These are phyloP conservation scores for Tephrocybe sp. DNA, from an alignment of 768 basidiomycete genomes.

Conservation along the genomic window DNA sequence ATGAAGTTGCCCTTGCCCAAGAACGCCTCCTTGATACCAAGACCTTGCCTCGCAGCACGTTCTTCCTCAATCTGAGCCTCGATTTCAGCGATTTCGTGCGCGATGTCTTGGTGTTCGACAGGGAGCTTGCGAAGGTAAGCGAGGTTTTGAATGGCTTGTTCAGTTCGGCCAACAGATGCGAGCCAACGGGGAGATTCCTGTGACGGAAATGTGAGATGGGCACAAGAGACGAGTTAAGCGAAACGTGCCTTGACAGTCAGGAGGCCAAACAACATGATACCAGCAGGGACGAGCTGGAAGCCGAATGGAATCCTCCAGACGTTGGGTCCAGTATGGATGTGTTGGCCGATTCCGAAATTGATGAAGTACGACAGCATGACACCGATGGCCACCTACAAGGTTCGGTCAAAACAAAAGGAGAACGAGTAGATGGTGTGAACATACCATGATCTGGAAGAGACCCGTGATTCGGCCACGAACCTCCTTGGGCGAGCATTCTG, in stretches of 20 bases:
- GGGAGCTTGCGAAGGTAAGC: constrained; percentile 58
- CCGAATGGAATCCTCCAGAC: constrained; percentile 76
- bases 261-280: constrained; percentile 65
- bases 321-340: constrained; percentile 42
- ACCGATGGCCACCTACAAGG: constrained; percentile 57
- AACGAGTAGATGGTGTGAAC: constrained; percentile 1
- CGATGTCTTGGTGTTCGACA: constrained; percentile 40
- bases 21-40: constrained; percentile 70
- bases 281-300: constrained; percentile 62
- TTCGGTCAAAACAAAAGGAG: neutral
- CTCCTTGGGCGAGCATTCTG: constrained; percentile 84
- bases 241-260: constrained; percentile 55
- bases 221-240: neutral
- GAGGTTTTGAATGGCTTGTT: constrained; percentile 56
- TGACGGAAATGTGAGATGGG: neutral
- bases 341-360: constrained; percentile 61
- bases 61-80: constrained; percentile 79
- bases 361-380: constrained; percentile 86
- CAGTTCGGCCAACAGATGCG: constrained; percentile 54
- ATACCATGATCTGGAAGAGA: constrained; percentile 80
- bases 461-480: constrained; percentile 86
- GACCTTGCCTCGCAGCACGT: constrained; percentile 56
- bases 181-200: constrained; percentile 79
- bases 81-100: constrained; percentile 74
- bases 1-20: constrained; percentile 78